Conservation (phyloP, 2,329 filamentous ascomycete species). For the Fusarium equiseti region DNA sequence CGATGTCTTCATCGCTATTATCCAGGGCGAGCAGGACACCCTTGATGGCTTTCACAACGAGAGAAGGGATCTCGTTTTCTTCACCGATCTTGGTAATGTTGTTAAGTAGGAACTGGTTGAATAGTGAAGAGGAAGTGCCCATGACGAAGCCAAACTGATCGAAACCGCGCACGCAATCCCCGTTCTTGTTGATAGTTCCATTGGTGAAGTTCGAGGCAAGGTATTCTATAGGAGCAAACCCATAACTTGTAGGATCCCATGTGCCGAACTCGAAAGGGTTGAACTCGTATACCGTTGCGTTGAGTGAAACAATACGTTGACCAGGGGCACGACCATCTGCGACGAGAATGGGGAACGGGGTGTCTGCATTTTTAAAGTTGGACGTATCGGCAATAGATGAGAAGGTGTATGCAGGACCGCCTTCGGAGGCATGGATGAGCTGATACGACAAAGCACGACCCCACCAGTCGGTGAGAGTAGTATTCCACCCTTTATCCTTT, state of each 20-base stretch:
- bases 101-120: constrained; percentile 75
- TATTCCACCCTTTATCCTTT: constrained; percentile 57
- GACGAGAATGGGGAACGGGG: constrained; percentile 64
- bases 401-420: constrained; percentile 82
- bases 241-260: constrained; percentile 70
- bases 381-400: constrained; percentile 71
- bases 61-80: constrained; percentile 61
- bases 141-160: constrained; percentile 85
- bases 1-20: constrained; percentile 76
- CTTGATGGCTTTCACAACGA: constrained; percentile 59
- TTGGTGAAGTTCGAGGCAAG: constrained; percentile 69
- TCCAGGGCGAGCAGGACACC: constrained; percentile 67
- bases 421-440: constrained; percentile 79
- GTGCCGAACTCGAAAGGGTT: constrained; percentile 75
- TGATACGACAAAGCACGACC: constrained; percentile 86
- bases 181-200: constrained; percentile 61
- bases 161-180: constrained; percentile 70
- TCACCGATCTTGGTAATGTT: constrained; percentile 58
- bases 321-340: constrained; percentile 61
- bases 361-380: constrained; percentile 56
- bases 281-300: constrained; percentile 75
- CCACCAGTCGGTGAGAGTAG: constrained; percentile 89
- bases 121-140: constrained; percentile 84
- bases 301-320: constrained; percentile 59
- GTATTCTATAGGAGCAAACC: constrained; percentile 70